Evolutionary conservation across 495 filamentous ascomycete species (phyloP).

Genomic region (Aspergillus biplanus): DNA sequence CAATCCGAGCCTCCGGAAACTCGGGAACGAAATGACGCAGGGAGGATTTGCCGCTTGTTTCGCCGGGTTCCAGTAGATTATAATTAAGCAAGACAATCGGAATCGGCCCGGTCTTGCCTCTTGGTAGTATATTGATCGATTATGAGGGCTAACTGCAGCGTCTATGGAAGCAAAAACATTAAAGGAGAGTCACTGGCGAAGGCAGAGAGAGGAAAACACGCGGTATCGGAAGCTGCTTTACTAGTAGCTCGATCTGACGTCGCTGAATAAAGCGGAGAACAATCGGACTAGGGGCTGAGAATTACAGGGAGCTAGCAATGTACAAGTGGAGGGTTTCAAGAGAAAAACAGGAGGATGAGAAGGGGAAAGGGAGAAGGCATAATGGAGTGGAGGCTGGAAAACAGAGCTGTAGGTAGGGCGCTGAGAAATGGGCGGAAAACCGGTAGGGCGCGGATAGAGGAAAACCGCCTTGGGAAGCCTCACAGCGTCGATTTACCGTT

Average conservation of each 20-base stretch:
- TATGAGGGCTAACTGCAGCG: not conserved
- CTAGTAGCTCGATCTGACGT: slow-evolving; percentile 3
- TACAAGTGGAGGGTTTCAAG: slow-evolving; percentile 1
- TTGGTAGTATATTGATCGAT: not conserved
- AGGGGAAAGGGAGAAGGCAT: slow-evolving; percentile 12
- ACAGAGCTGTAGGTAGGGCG: slow-evolving; percentile 12
- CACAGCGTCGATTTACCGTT: slow-evolving; percentile 12
- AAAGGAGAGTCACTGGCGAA: not conserved
- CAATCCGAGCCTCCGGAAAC: not conserved
- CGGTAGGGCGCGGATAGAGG: slow-evolving; percentile 20
- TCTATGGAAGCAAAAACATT: not conserved
- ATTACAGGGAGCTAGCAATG: not conserved
- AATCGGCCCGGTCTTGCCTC: not conserved
- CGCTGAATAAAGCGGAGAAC: not conserved
- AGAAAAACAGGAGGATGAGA: slow-evolving; percentile 5
- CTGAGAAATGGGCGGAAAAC: slow-evolving; percentile 8
- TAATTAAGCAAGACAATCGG: not conserved
- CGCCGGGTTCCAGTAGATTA: not conserved
- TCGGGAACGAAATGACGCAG: not conserved
- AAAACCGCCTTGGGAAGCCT: slow-evolving; percentile 11
- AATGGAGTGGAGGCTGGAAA: slow-evolving; percentile 10
- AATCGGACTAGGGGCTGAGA: not conserved
- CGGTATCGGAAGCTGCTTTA: not conserved
- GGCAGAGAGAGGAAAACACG: not conserved
- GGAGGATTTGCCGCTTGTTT: not conserved